Evolutionary conservation across 208 protist species (phyloP).

Genomic region (Trypanosoma platydactyli): DNA sequence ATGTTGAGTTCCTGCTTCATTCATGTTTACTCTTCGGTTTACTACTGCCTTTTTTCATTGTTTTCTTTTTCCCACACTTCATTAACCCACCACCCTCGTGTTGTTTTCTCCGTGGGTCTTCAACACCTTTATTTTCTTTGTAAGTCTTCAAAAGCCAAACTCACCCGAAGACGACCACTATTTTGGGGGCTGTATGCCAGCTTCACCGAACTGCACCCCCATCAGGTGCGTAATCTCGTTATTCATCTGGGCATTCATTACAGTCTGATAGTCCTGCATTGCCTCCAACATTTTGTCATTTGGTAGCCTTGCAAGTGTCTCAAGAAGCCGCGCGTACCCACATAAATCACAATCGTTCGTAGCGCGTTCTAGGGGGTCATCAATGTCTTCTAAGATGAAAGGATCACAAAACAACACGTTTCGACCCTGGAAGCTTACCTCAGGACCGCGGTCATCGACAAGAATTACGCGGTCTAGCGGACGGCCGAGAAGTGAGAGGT

Average conservation of each 20-base stretch:
- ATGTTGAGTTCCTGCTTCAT: not conserved
- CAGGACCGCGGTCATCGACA: conserved; percentile 68
- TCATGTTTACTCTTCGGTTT: not conserved
- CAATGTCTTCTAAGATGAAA: conserved; percentile 46
- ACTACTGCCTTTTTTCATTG: not conserved
- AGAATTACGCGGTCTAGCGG: conserved; percentile 48
- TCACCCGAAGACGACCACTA: too few relatives aligned
- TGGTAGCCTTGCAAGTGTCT: conserved; percentile 38
- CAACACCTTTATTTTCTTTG: not conserved
- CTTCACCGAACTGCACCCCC: too few relatives aligned
- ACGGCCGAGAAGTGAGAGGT: conserved; percentile 40
- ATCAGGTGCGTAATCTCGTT: too few relatives aligned
- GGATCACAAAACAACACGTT: conserved; percentile 68
- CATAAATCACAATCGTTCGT: conserved; percentile 16
- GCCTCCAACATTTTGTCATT: conserved; percentile 32
- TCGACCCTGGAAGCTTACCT: conserved; percentile 41
- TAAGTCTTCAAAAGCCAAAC: not conserved
- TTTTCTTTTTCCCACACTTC: not conserved
- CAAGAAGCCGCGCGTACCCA: conserved; percentile 23
- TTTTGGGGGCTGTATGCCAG: too few relatives aligned
- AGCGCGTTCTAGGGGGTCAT: conserved; percentile 21
- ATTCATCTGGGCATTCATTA: not conserved
- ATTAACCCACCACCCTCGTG: not conserved
- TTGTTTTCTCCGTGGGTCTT: not conserved
- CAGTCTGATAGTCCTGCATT: conserved; percentile 25